Evolutionary conservation across 106 monocot genomes (phyloP).

Genomic region (Dendrobium nobile): DNA sequence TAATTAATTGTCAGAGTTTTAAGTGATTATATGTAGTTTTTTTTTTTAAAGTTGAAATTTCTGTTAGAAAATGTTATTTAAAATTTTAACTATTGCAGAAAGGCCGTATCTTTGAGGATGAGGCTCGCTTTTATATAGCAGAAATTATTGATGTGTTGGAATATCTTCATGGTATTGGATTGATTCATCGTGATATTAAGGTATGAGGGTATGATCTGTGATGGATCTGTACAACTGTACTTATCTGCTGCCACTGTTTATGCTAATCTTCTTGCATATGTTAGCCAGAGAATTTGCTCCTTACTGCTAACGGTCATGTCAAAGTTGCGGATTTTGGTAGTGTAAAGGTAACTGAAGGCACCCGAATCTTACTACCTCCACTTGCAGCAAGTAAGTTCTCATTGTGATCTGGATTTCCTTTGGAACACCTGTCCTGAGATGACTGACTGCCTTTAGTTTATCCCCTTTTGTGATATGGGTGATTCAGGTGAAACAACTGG

Average conservation of each 20-base stretch:
- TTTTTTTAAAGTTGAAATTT: neutral
- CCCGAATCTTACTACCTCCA: constrained; percentile 40
- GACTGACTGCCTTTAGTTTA: neutral
- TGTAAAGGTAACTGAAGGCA: constrained; percentile 42
- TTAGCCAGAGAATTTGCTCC: constrained; percentile 80
- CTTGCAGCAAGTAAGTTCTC: constrained; percentile 41
- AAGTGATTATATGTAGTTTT: neutral
- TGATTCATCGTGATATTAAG: constrained; percentile 77
- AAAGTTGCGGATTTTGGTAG: constrained; percentile 80
- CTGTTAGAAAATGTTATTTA: neutral
- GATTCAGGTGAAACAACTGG: constrained; percentile 68
- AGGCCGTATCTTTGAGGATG: constrained; percentile 50
- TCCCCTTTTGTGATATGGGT: neutral
- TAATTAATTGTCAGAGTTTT: neutral
- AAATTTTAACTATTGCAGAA: constrained; percentile 31
- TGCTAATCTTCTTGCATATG: constrained; percentile 14
- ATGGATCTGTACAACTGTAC: neutral
- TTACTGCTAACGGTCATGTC: constrained; percentile 61
- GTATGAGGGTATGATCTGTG: constrained; percentile 29
- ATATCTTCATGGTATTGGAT: constrained; percentile 57
- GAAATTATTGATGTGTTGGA: constrained; percentile 58
- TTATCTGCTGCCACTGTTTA: constrained; percentile 7
- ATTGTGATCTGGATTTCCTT: neutral
- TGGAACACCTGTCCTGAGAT: neutral
- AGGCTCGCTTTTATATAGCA: constrained; percentile 71